Percentiles rank a stretch among this genome's conserved stretches.
phyloP scores from a whole-genome alignment of 805 yeast genomes.

The Priceomyces melissophilus region DNA sequence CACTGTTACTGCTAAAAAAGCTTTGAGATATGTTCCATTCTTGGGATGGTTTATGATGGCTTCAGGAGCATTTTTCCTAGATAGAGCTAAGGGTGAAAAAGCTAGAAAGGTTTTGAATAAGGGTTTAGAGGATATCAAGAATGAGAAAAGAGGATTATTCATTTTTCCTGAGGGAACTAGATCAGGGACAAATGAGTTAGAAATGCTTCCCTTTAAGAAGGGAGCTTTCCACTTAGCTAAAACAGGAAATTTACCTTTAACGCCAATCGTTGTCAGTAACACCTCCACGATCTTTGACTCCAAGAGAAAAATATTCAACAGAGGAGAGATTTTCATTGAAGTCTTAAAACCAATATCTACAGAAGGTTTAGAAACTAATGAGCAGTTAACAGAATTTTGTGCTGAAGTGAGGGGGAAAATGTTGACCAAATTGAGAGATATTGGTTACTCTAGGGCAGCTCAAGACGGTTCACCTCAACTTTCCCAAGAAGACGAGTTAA shows the following conservation, averaged over 20 bases:
- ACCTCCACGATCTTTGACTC: conserved; percentile 70
- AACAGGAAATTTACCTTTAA: conserved; percentile 83
- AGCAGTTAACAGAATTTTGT: conserved; percentile 63
- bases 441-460: conserved; percentile 39
- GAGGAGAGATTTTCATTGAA: conserved; percentile 73
- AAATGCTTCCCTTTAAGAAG: conserved; percentile 83
- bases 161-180: conserved; percentile 98
- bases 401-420: conserved; percentile 56
- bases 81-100: conserved; percentile 71
- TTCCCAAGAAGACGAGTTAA: neutral
- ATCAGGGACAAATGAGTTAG: conserved; percentile 67
- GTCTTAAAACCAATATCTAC: conserved; percentile 83
- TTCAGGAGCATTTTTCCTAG: conserved; percentile 88
- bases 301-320: conserved; percentile 58
- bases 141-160: conserved; percentile 69
- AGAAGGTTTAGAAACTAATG: conserved; percentile 57
- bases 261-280: conserved; percentile 86
- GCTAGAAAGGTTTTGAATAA: conserved; percentile 70
- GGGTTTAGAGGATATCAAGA: conserved; percentile 63
- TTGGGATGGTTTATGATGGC: conserved; percentile 96
- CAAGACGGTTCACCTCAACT: neutral
- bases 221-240: conserved; percentile 98
- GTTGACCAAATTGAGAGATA: conserved; percentile 37
- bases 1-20: conserved; percentile 88
- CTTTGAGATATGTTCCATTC: conserved; percentile 79